Evolutionary conservation across 805 yeast species (phyloP).

Genomic region (Nakazawaea peltata): DNA sequence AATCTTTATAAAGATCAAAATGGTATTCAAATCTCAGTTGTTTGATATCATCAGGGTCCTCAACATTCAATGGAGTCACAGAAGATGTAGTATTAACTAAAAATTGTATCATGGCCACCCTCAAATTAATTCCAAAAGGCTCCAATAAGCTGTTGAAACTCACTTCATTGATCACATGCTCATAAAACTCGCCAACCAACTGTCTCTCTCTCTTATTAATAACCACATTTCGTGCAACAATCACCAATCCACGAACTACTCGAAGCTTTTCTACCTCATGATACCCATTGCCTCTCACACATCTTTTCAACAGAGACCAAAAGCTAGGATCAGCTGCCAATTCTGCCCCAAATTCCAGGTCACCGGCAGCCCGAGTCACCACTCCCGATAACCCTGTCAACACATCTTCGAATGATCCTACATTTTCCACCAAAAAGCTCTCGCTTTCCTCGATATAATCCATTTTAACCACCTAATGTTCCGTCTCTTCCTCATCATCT

Average conservation of each 20-base stretch:
- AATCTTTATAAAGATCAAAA: not conserved
- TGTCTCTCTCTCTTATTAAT: constrained; percentile 1
- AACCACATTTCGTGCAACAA: constrained; percentile 17
- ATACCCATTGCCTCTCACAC: not conserved
- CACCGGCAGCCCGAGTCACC: constrained; percentile 10
- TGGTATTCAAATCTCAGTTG: constrained; percentile 1
- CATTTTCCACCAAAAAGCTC: not conserved
- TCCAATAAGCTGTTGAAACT: no score
- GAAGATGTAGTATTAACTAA: constrained; percentile 9
- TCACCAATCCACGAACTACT: constrained; percentile 15
- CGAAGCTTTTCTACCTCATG: constrained; percentile 10
- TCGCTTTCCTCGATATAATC: not conserved
- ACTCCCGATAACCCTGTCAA: constrained; percentile 13
- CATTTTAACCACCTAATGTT: not conserved
- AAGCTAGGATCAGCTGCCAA: not conserved
- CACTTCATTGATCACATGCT: no score
- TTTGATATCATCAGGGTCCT: constrained; percentile 7
- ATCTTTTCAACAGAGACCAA: constrained; percentile 1
- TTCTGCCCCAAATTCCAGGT: not conserved
- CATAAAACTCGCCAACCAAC: not conserved
- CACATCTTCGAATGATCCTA: not conserved
- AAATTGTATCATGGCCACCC: constrained; percentile 7
- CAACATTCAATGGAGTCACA: constrained; percentile 5
- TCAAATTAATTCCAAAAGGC: no score
- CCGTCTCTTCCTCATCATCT: no score